Evolutionary conservation across 352 stramenopile genomes (phyloP).

Genomic region (Phytopythium delawarense): DNA sequence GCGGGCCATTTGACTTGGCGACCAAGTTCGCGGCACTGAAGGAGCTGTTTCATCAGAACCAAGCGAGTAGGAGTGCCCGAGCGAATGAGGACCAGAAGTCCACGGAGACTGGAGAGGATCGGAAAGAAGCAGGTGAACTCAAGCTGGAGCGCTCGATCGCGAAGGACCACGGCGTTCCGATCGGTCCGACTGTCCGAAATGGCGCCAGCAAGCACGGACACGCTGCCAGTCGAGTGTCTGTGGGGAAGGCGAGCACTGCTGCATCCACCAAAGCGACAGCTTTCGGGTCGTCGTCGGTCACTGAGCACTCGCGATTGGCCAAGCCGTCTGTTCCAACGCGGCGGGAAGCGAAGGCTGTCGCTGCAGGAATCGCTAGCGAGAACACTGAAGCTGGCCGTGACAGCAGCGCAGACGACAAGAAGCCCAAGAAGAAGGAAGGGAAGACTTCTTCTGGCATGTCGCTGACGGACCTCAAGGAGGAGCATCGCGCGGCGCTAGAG

Average conservation of each 20-base stretch:
- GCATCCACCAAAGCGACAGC: background rate
- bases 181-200: background rate
- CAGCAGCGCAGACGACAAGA: background rate
- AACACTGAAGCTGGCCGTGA: background rate
- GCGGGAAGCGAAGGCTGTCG: background rate
- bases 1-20: constrained; percentile 12
- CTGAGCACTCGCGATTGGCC: background rate
- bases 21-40: constrained; percentile 70
- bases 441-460: constrained; percentile 47
- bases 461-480: constrained; percentile 65
- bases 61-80: constrained; percentile 13
- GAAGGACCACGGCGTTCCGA: background rate
- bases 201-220: background rate
- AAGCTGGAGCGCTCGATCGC: background rate
- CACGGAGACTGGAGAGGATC: background rate
- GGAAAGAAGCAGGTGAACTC: background rate
- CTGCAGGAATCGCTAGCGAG: background rate
- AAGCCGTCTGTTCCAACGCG: background rate
- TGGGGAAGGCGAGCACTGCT: background rate
- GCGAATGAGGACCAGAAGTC: background rate
- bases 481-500: constrained; percentile 66
- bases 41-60: constrained; percentile 48
- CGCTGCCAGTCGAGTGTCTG: background rate
- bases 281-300: background rate
- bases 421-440: constrained; percentile 28